phyloP scores from a whole-genome alignment of 345 rosid species.

The Noccaea bulbosa region DNA sequence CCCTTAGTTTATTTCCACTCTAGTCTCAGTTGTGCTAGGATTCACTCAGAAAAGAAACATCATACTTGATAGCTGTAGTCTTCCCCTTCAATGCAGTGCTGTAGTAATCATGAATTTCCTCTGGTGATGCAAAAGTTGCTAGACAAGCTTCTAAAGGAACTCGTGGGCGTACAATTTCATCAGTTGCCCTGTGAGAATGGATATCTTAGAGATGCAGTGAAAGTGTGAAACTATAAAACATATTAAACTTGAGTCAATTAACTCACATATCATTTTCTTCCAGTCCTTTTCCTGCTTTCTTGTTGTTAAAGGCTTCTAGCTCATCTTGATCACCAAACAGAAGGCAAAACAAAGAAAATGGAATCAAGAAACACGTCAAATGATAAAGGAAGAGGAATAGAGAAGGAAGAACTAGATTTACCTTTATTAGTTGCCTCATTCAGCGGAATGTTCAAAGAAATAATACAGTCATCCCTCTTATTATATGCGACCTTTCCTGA shows the following conservation, averaged over 20 bases:
- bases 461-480: constrained; percentile 88
- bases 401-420: constrained; percentile 35
- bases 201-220: constrained; percentile 36
- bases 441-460: constrained; percentile 90
- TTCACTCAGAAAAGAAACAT: constrained; percentile 21
- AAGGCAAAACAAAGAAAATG: constrained; percentile 22
- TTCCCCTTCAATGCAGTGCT: constrained; percentile 88
- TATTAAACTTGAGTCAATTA: constrained; percentile 24
- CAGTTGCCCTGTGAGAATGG: constrained; percentile 58
- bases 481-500: constrained; percentile 93
- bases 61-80: constrained; percentile 93
- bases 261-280: constrained; percentile 86
- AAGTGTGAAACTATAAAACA: constrained; percentile 26
- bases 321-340: constrained; percentile 64
- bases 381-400: constrained; percentile 20
- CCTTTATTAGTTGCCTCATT: constrained; percentile 92
- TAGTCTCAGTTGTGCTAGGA: not conserved
- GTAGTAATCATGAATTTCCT: constrained; percentile 79
- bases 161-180: constrained; percentile 92
- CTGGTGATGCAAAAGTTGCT: constrained; percentile 79
- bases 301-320: constrained; percentile 65
- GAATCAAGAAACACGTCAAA: constrained; percentile 19
- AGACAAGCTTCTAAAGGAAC: constrained; percentile 96
- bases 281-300: constrained; percentile 66
- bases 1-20: constrained; percentile 10